phyloP scores from a whole-genome alignment of 306 rosid genomes.

The Vachellia collinsii region DNA sequence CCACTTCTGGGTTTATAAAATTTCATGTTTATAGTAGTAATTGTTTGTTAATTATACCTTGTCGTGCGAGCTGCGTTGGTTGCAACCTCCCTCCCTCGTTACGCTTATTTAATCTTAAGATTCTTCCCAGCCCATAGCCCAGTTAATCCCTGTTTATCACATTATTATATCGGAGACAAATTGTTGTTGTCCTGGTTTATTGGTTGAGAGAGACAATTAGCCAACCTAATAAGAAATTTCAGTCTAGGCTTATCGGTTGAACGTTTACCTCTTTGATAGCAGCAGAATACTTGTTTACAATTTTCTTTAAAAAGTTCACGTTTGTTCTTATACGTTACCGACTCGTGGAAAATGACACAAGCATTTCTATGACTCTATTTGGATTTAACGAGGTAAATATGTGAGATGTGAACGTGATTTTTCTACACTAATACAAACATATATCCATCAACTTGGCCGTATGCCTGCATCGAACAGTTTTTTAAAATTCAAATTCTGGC shows the following conservation, averaged over 20 bases:
- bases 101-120: conserved; percentile 14
- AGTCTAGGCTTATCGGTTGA: conserved; percentile 18
- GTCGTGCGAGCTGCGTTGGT: conserved; percentile 36
- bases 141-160: conserved; percentile 9
- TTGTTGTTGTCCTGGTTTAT: conserved; percentile 13
- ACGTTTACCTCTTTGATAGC: background rate
- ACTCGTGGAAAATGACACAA: conserved; percentile 9
- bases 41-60: background rate
- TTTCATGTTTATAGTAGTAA: no score
- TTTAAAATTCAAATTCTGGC: no score
- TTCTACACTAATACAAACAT: no score
- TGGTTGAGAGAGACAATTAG: conserved; percentile 20
- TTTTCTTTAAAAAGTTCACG: background rate
- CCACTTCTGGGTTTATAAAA: conserved; percentile 23
- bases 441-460: no score
- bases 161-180: background rate
- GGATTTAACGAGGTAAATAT: background rate
- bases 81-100: conserved; percentile 4
- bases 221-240: conserved; percentile 14
- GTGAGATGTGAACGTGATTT: no score
- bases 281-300: background rate
- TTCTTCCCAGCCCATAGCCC: conserved; percentile 8
- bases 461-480: no score
- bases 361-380: conserved; percentile 33
- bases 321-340: conserved; percentile 14